A percentile compares a stretch with the other conserved stretches of the same genome.
Evolutionary conservation across 345 rosid genomes (phyloP).

Genomic region (Syzygium jambos): DNA sequence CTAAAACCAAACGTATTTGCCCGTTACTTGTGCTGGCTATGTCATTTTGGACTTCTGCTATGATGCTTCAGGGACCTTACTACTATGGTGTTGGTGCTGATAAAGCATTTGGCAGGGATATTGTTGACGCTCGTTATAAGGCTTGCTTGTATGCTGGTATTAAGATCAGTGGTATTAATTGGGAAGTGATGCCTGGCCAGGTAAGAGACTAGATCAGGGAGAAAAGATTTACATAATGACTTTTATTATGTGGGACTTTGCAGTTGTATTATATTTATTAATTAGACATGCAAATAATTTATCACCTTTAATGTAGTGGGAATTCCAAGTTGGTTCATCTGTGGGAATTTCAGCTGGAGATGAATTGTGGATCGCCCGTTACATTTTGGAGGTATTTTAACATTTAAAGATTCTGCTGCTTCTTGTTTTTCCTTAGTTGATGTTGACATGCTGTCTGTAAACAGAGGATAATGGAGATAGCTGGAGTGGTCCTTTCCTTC

Average conservation of each 20-base stretch:
- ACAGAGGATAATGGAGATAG: conserved; percentile 96
- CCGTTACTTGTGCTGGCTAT: not conserved
- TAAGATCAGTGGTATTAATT: conserved; percentile 84
- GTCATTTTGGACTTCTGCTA: not conserved
- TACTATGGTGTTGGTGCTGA: conserved; percentile 81
- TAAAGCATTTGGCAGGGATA: conserved; percentile 83
- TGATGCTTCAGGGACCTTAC: conserved; percentile 72
- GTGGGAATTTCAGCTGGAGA: conserved; percentile 89
- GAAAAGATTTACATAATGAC: not conserved
- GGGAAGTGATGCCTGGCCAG: conserved; percentile 99
- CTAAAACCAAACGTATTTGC: not conserved
- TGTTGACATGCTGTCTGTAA: not conserved
- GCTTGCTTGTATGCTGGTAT: conserved; percentile 89
- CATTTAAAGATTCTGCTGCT: not conserved
- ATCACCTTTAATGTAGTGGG: conserved; percentile 51
- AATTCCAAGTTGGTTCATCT: conserved; percentile 89
- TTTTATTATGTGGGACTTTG: not conserved
- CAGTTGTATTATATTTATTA: not conserved
- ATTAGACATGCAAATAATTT: not conserved
- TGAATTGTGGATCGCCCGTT: conserved; percentile 92
- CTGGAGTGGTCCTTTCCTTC: conserved; percentile 79
- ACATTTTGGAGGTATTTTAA: conserved; percentile 69
- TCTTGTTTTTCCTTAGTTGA: not conserved
- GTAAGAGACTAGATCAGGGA: conserved; percentile 13
- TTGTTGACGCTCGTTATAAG: conserved; percentile 90